Conservation (phyloP, 768 basidiomycete species). For the Lentinula sp. region DNA sequence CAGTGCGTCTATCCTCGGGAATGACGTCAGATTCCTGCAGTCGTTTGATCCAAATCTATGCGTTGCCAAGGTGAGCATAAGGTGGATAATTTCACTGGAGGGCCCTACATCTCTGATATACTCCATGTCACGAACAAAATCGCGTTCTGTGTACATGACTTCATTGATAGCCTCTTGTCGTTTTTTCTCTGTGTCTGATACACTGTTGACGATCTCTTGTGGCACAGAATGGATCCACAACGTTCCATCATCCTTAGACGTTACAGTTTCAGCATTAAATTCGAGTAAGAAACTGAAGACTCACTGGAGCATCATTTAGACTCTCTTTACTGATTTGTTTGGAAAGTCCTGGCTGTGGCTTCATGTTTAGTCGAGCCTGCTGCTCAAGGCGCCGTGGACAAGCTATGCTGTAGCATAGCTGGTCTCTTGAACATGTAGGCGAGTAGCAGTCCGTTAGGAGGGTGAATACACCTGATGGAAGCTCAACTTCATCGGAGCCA, state of each 20-base stretch:
- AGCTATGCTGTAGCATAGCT: constrained; percentile 95
- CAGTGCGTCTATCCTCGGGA: constrained; percentile 65
- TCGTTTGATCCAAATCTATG: constrained; percentile 84
- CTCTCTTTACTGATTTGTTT: constrained; percentile 81
- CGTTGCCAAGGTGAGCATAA: constrained; percentile 1
- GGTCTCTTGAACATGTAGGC: constrained; percentile 91
- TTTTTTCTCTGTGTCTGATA: constrained; percentile 90
- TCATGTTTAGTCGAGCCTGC: constrained; percentile 91
- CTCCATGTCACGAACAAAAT: constrained; percentile 97
- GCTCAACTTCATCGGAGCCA: constrained; percentile 52
- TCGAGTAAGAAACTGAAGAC: constrained; percentile 11
- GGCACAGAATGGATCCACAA: constrained; percentile 97
- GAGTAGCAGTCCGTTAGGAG: constrained; percentile 97
- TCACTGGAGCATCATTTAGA: constrained; percentile 70
- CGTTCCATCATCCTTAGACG: constrained; percentile 48
- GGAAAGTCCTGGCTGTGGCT: constrained; percentile 83
- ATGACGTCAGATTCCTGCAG: constrained; percentile 74
- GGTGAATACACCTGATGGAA: constrained; percentile 94
- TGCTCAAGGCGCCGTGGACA: constrained; percentile 93
- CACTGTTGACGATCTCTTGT: constrained; percentile 87
- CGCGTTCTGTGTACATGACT: constrained; percentile 89
- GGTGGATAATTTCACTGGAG: constrained; percentile 1
- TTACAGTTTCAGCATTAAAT: constrained; percentile 3
- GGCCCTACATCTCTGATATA: constrained; percentile 85
- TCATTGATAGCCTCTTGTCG: constrained; percentile 98